Base-by-base conservation (phyloP, 192 early-diverging fungal species). In the Cladochytrium replicatum region DNA sequence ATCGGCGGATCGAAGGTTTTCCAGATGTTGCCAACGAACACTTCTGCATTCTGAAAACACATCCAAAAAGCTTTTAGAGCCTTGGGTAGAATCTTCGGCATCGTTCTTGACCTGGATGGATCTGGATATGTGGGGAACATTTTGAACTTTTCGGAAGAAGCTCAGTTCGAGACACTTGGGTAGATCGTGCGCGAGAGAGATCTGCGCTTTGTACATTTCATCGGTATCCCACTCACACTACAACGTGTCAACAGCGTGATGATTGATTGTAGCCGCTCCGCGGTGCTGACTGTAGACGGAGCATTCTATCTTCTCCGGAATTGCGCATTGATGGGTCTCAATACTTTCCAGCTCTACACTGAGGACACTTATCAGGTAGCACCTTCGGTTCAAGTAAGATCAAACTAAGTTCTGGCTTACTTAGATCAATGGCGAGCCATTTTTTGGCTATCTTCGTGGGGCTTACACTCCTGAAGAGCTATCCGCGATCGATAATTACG, bases 331-430 rank as follows among this genome's bases (percentile, higher is more conserved):
- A 78, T 89, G 71, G 89, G 89, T 3, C 68, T 88, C 62, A 91
- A 85, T 51, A 89, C 85, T 69, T 64, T 92, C 32, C 88, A 91
- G 62, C 60, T 92, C 46, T 92, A 92, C 60, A 92, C 89, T 1
- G 89, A 92, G 45, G 89, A 92, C 46, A 92, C 89, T 0, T 92
- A 80, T 60, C 68, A 86, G 52, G 79, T 87, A 6, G 49, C 49
- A n/a, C n/a, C 25, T 52, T 53, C 23, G 59, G 28, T 54, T 15
- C 17, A 15, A 43, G 3, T 7, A 26, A 2, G 4, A 7, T 29
- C 4, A 4, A 38, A 15, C 11, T 48, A 15, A 8, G 25, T n/a
- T 17, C 29, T 7, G 43, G 6, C 27, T 41, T 11, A 28, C n/a
- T 30, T 6, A 64, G 61, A 58, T 55, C n/a, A 39, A 46, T 0